Base-by-base conservation (phyloP, 768 basidiomycete species). In the Lepiota brunneoincarnata region DNA sequence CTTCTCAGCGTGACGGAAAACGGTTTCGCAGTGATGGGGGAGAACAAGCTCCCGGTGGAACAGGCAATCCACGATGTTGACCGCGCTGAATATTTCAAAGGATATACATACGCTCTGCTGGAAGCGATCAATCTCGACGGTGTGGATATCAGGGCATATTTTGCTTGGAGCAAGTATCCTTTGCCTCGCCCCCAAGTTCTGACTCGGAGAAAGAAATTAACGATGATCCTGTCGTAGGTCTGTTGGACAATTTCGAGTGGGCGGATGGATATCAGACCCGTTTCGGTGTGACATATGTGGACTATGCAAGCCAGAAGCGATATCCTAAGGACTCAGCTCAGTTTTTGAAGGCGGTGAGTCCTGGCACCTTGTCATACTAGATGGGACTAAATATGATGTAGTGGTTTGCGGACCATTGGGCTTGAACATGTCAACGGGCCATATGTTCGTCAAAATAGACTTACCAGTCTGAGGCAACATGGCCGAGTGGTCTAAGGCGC, bases 171-270 rank as follows among this genome's bases (percentile, higher is more conserved):
- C 83, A 56, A 47, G 80, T 72, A 35, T 38, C 36, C 40, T 24
- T 39, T 48, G 15, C 1, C 14, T 39, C 34, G 28, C 31, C 20
- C 18, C 3, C 7, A 14, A 28, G 24, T 6, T 17, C 6, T 49
- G 18, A 17, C 35, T 23, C 31, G 12, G 12, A 53, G 21, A 36
- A 28, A 21, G 35, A 23, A 26, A 28, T 15, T 43, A 38, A 28
- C 7, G 34, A 15, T 17, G 11, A n/a, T 46, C 47, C 37, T 39
- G n/a, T n/a, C n/a, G 34, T 54, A 82, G 82, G 82, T 67, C 70
- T 87, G 42, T 60, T 87, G 55, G 84, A 87, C 60, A 87, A 86
- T 63, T 86, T 87, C 54, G 86, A 88, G 64, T 86, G 86, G 84
- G 80, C 82, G 18, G 85, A 87, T 55, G 84, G 86, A 6, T 86